A percentile compares a stretch with the other conserved stretches of the same genome.
These are phyloP conservation scores for Candida tetrigidarum DNA, from an alignment of 1,139 yeast species.

Conservation along the genomic window DNA sequence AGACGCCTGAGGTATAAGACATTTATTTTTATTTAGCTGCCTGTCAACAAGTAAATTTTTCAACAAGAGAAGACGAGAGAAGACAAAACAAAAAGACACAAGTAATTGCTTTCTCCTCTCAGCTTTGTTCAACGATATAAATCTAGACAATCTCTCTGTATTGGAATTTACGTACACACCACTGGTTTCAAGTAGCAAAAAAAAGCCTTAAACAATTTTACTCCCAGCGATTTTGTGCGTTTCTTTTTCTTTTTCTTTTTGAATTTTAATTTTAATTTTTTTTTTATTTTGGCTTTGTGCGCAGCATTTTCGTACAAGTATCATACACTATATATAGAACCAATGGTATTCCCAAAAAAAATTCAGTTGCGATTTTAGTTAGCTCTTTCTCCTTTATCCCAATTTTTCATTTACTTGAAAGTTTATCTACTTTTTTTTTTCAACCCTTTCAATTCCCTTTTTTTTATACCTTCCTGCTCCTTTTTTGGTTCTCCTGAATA, in stretches of 20 bases:
- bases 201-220: no score
- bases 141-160: no score
- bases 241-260: not conserved
- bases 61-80: no score
- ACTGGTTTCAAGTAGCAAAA: no score
- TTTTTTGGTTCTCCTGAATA: not conserved
- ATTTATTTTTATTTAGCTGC: no score
- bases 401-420: not conserved
- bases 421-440: no score
- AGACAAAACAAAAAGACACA: no score
- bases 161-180: no score
- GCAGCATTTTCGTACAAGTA: not conserved
- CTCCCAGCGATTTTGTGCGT: not conserved
- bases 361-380: not conserved
- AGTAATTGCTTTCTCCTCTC: no score
- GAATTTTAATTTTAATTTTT: not conserved
- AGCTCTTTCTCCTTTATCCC: not conserved
- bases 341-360: constrained; percentile 1
- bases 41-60: no score
- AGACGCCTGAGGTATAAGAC: no score
- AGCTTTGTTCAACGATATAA: no score
- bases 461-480: not conserved
- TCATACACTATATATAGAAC: constrained; percentile 1
- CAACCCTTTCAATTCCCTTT: not conserved
- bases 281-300: not conserved